Evolutionary conservation across 306 rosid species (phyloP).

Genomic region (Quercus dentata): DNA sequence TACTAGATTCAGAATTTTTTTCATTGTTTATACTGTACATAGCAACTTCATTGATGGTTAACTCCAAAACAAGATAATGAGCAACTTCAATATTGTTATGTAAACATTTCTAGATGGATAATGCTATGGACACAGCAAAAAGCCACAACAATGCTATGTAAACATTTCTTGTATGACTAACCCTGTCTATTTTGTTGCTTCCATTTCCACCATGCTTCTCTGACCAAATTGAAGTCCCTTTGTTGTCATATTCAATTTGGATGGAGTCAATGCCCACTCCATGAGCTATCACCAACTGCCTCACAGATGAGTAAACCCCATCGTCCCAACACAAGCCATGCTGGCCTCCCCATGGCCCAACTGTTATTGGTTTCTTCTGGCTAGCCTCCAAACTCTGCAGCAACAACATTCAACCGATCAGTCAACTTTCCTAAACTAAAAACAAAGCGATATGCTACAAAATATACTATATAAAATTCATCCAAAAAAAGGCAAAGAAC

Average conservation of each 20-base stretch:
- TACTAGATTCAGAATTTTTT: no score
- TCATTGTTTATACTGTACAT: no score
- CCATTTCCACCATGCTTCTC: constrained; percentile 26
- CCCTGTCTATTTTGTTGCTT: constrained; percentile 44
- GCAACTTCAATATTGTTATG: neutral
- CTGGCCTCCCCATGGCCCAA: constrained; percentile 34
- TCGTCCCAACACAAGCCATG: constrained; percentile 27
- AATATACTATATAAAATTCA: neutral
- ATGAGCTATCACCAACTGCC: constrained; percentile 15
- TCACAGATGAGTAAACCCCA: constrained; percentile 14
- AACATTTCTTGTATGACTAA: neutral
- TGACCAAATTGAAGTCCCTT: constrained; percentile 19
- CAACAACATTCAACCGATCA: neutral
- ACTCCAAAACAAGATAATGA: neutral
- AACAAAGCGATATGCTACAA: neutral
- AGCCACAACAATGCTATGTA: neutral
- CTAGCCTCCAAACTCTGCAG: neutral
- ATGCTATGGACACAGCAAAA: neutral
- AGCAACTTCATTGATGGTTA: no score
- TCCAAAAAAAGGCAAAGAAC: no score
- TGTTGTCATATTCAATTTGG: constrained; percentile 22
- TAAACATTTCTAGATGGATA: neutral
- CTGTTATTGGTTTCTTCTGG: constrained; percentile 1
- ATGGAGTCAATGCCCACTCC: constrained; percentile 15
- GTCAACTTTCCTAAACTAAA: neutral